These are phyloP conservation scores for Codiaeum variegatum DNA, from an alignment of 441 rosid genomes.

Conservation along the genomic window DNA sequence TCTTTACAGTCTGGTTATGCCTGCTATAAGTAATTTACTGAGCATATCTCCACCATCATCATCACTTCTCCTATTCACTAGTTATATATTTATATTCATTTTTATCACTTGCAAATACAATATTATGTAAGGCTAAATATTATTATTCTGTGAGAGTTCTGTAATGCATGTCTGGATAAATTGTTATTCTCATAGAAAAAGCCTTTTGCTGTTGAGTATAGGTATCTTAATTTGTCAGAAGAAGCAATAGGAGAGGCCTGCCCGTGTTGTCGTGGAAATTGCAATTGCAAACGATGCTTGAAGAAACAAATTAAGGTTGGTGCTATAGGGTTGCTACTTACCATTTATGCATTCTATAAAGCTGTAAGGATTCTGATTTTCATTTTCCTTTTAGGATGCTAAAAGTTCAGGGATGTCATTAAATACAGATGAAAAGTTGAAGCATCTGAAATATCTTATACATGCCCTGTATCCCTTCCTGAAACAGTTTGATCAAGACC, in stretches of 20 bases:
- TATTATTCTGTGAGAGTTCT: neutral
- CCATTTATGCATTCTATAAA: neutral
- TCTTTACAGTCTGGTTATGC: neutral
- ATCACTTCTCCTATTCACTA: neutral
- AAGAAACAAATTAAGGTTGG: neutral
- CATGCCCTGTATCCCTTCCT: constrained; percentile 32
- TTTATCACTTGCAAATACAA: neutral
- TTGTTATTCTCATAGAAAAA: neutral
- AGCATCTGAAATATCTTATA: constrained; percentile 31
- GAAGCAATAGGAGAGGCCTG: constrained; percentile 35
- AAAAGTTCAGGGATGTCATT: constrained; percentile 3
- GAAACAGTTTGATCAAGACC: constrained; percentile 29
- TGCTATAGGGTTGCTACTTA: neutral
- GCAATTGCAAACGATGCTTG: constrained; percentile 49
- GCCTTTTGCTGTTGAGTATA: constrained; percentile 2
- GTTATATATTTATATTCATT: neutral
- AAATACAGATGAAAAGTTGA: constrained; percentile 17
- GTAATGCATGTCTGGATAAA: neutral
- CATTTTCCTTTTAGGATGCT: neutral
- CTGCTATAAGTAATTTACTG: neutral
- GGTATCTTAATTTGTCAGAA: constrained; percentile 44
- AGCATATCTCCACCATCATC: neutral
- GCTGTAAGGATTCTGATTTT: neutral
- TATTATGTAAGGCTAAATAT: neutral
- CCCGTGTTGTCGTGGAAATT: constrained; percentile 42